Base-by-base conservation (phyloP, 2,329 filamentous ascomycete genomes). In the Aspergillaceae sp. region DNA sequence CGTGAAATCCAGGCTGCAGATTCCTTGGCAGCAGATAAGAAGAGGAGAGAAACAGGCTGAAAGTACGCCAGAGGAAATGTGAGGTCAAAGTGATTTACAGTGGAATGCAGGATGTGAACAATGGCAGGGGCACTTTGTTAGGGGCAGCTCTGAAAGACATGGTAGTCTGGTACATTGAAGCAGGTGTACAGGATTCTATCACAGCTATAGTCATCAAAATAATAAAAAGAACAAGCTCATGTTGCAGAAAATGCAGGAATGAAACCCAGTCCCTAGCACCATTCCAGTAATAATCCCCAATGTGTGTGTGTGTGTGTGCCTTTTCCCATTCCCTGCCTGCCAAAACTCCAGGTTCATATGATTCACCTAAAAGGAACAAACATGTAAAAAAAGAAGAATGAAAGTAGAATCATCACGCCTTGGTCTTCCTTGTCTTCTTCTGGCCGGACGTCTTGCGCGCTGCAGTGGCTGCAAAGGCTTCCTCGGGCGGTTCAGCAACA, bases 401-500 rank as follows among this genome's bases (percentile, higher is more conserved):
- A 19, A 19, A 19, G 19, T 19, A 30, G 29, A 41, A 27, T 30
- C 10, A 41, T 47, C 50, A 60, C 7, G 50, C 41, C 52, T 59
- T 60, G 2, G 55, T 52, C 47, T 60, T 68, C 29, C 64, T 64
- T 44, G 59, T 61, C 47, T 63, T 64, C 54, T 66, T 66, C 4
- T 26, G 4, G 36, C 36, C 19, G 11, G 67, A 57, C 41, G 66
- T 69, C 57, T 62, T 68, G 47, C 68, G 62, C 41, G 63, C 63
- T 27, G 56, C 61, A 43, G 60, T 59, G 44, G 62, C 68, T 42
- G 58, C 69, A 56, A 82, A 82, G 9, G 76, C 75, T 50, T 86
- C 83, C 55, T 88, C 83, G 1, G 78, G 73, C 28, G 77, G 78
- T 59, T 80, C 77, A 44, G 77, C 75, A 53, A 58, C 41, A 0